phyloP scores from a whole-genome alignment of 2,329 filamentous ascomycete genomes.

The Colletotrichum sp. region DNA sequence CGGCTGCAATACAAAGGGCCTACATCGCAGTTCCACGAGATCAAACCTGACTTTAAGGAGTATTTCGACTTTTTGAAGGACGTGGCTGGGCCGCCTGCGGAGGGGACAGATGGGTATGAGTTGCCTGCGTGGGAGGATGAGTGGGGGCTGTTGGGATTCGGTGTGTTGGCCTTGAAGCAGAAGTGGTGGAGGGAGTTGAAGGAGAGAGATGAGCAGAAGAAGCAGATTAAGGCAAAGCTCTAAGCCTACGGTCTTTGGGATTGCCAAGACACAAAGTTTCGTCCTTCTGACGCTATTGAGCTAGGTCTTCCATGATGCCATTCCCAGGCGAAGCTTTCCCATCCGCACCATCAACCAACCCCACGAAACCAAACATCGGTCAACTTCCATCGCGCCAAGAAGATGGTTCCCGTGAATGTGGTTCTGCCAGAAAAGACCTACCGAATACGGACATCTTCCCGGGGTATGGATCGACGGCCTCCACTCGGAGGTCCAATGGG shows the following conservation, averaged over 20 bases:
- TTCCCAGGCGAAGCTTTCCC: background rate
- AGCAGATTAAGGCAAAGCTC: background rate
- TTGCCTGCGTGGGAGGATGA: constrained; percentile 46
- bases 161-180: constrained; percentile 33
- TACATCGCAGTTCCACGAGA: constrained; percentile 34
- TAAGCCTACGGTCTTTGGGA: accelerated
- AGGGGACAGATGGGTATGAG: constrained; percentile 38
- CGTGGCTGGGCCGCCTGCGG: constrained; percentile 45
- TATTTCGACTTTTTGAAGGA: constrained; percentile 43
- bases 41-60: constrained; percentile 37
- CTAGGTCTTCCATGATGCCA: background rate
- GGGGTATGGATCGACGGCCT: background rate
- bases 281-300: background rate
- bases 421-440: background rate
- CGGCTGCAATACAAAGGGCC: constrained; percentile 31
- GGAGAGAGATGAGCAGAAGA: constrained; percentile 26
- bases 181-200: constrained; percentile 30
- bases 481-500: background rate
- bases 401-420: background rate
- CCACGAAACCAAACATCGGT: background rate
- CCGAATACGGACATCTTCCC: background rate
- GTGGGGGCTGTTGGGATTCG: constrained; percentile 38
- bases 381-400: background rate
- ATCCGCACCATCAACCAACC: background rate
- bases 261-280: background rate